Percentiles rank a stretch among this genome's conserved stretches.
Evolutionary conservation across 2,329 filamentous ascomycete genomes (phyloP).

Genomic region (Cytospora chrysosperma): DNA sequence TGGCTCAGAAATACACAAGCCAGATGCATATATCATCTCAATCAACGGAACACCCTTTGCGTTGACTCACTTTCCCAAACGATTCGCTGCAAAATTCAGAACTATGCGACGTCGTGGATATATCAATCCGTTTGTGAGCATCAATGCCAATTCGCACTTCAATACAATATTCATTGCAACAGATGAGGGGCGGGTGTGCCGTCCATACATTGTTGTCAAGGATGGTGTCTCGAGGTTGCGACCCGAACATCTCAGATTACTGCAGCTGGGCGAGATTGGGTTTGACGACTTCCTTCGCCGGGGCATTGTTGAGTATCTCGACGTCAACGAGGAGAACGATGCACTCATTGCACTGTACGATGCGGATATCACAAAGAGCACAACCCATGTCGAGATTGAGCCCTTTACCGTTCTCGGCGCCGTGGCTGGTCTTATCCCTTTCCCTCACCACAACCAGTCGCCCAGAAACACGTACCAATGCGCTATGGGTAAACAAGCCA

Average conservation of each 20-base stretch:
- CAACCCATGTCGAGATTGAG: constrained; percentile 95
- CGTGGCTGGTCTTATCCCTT: constrained; percentile 93
- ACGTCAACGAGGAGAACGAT: constrained; percentile 98
- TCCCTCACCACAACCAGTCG: constrained; percentile 98
- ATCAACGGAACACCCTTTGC: constrained; percentile 95
- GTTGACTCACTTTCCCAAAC: constrained; percentile 79
- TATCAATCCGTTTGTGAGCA: constrained; percentile 94
- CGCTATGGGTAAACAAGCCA: constrained; percentile 99
- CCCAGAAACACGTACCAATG: constrained; percentile 98
- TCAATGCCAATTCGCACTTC: constrained; percentile 93
- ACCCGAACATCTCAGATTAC: constrained; percentile 71
- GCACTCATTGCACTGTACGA: constrained; percentile 90
- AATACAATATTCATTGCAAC: constrained; percentile 92
- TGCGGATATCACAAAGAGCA: constrained; percentile 74
- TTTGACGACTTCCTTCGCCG: constrained; percentile 93
- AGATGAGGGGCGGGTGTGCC: constrained; percentile 93
- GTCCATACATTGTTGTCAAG: constrained; percentile 93
- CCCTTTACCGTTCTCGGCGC: constrained; percentile 96
- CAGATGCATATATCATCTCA: constrained; percentile 85
- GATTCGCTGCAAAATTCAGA: constrained; percentile 82
- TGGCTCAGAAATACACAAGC: constrained; percentile 81
- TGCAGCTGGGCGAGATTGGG: constrained; percentile 79
- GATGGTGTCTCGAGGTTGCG: constrained; percentile 80
- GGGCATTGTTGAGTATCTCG: constrained; percentile 92
- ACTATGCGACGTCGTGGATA: constrained; percentile 84